Base-by-base conservation (phyloP, 2,329 filamentous ascomycete species). In the Fusarium redolens region DNA sequence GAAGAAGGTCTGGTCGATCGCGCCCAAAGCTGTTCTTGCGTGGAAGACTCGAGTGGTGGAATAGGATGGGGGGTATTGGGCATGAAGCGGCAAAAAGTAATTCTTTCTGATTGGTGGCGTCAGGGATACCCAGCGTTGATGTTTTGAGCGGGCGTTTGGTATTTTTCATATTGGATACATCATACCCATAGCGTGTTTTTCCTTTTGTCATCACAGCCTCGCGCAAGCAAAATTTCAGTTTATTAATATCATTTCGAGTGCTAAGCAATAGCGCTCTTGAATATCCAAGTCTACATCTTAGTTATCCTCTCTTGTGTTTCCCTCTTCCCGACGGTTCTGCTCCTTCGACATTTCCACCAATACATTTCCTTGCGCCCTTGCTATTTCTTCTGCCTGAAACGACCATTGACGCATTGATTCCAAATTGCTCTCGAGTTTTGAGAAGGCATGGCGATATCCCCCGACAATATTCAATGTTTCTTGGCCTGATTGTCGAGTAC, bases 61-160 rank as follows among this genome's bases (percentile, higher is more conserved):
- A 44, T 69, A 54, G 35, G 18, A 15, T 20, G 43, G 15, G 28
- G 20, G n/a, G 33, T 9, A 30, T 45, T 17, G 37, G 25, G 38
- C 91, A 90, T 15, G 90, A 84, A 31, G 89, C 86, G 68, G 17
- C 85, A 74, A 58, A 68, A 61, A 50, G 33, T 66, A 40, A 14
- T 43, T 47, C 45, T 57, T 66, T 51, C 15, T 51, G 28, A 40
- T 61, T 55, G 41, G 38, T 25, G 30, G 40, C 54, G 41, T 31
- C 11, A 20, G 31, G 31, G n/a, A 61, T 41, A 55, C 22, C 33
- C 25, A 22, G 43, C 11, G 11, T 47, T 52, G 14, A 5, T 38
- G 20, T 58, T 30, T 30, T 30, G 22, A 54, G 33, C 22, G 14
- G 43, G 55, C 25, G 55, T 58, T 51, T 17, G 25, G 7, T 5